These are phyloP conservation scores for Claviceps sp. DNA, from an alignment of 2,329 filamentous ascomycete species.

Conservation along the genomic window DNA sequence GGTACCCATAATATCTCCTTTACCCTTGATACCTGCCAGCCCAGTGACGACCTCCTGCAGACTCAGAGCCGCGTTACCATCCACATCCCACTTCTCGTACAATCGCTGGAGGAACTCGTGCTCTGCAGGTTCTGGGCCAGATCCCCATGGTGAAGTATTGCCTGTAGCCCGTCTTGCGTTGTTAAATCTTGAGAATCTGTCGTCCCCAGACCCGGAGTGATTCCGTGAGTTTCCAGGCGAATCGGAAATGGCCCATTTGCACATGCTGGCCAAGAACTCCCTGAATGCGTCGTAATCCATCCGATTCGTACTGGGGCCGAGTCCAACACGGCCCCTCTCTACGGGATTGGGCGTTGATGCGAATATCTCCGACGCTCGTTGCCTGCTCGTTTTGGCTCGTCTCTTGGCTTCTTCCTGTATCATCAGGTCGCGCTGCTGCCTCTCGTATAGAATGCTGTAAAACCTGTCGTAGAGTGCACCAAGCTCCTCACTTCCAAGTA, in stretches of 20 bases:
- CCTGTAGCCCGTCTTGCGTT: slow-evolving; percentile 37
- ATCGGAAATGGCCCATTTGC: slow-evolving; percentile 89
- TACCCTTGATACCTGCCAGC: slow-evolving; percentile 81
- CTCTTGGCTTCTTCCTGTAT: slow-evolving; percentile 63
- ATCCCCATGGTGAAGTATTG: slow-evolving; percentile 37
- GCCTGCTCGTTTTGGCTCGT: slow-evolving; percentile 44
- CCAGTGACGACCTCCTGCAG: slow-evolving; percentile 88
- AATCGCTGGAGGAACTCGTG: slow-evolving; percentile 88
- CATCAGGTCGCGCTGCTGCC: slow-evolving; percentile 68
- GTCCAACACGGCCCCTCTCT: slow-evolving; percentile 74
- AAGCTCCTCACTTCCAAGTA: slow-evolving; percentile 71
- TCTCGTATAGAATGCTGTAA: slow-evolving; percentile 81
- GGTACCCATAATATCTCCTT: slow-evolving; percentile 90
- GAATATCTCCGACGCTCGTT: slow-evolving; percentile 24
- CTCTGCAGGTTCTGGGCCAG: slow-evolving; percentile 59
- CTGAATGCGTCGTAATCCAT: slow-evolving; percentile 98
- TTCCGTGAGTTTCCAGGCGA: slow-evolving; percentile 49
- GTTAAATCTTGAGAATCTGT: slow-evolving; percentile 45
- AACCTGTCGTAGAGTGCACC: slow-evolving; percentile 89
- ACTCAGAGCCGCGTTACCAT: slow-evolving; percentile 62
- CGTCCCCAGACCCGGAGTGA: slow-evolving; percentile 33
- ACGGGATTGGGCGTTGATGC: slow-evolving; percentile 34
- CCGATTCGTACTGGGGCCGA: slow-evolving; percentile 76
- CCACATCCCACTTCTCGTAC: slow-evolving; percentile 78
- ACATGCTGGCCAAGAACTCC: slow-evolving; percentile 79